Conservation (phyloP, 495 filamentous ascomycete species). For the Chaetomidium leptoderma region DNA sequence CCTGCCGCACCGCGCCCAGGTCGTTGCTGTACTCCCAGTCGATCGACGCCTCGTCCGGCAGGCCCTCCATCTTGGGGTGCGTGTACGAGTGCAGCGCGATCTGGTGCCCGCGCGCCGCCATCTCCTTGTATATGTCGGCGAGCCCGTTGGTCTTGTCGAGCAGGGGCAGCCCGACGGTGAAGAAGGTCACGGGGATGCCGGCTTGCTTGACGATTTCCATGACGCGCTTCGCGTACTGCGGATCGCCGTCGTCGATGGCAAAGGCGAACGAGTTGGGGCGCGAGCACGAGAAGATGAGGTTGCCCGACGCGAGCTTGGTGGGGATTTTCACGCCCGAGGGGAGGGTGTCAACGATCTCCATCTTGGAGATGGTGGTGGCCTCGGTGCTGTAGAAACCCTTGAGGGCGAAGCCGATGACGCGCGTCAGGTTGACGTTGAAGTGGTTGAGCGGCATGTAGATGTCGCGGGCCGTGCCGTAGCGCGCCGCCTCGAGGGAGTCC, state of each 20-base stretch:
- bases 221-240: conserved; percentile 57
- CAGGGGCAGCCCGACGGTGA: conserved; percentile 66
- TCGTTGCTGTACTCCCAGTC: conserved; percentile 68
- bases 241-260: conserved; percentile 75
- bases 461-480: conserved; percentile 57
- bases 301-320: conserved; percentile 58
- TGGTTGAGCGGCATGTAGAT: conserved; percentile 74
- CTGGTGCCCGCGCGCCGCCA: conserved; percentile 64
- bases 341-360: conserved; percentile 59
- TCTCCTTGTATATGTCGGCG: conserved; percentile 60
- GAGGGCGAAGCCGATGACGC: conserved; percentile 61
- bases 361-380: conserved; percentile 50
- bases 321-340: conserved; percentile 53
- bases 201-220: conserved; percentile 62
- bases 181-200: conserved; percentile 67
- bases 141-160: conserved; percentile 57
- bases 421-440: conserved; percentile 60
- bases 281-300: conserved; percentile 60
- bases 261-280: conserved; percentile 73
- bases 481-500: conserved; percentile 65
- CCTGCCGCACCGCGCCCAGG: conserved; percentile 51
- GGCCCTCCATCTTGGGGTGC: conserved; percentile 69
- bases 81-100: conserved; percentile 71
- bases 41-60: conserved; percentile 54
- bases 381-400: conserved; percentile 61